Evolutionary conservation across 2,329 filamentous ascomycete species (phyloP).

Genomic region (Polytolypa hystricis): DNA sequence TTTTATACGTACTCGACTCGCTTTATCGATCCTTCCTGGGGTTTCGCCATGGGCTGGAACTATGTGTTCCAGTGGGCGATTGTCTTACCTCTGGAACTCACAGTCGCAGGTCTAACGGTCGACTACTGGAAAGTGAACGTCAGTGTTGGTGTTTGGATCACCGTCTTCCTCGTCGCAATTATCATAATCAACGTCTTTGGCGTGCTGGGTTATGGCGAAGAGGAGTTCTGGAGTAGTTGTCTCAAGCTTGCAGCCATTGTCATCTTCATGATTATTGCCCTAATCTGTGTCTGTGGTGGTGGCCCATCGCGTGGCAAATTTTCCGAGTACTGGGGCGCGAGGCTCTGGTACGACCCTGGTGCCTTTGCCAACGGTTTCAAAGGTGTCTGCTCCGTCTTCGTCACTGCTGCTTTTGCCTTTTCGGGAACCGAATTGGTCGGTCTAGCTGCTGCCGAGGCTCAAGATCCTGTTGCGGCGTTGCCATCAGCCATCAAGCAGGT

Average conservation of each 20-base stretch:
- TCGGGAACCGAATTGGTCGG: conserved; percentile 45
- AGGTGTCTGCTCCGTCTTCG: conserved; percentile 47
- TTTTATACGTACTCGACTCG: conserved; percentile 52
- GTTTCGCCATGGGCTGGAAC: conserved; percentile 36
- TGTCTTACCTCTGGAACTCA: conserved; percentile 69
- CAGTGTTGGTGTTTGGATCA: conserved; percentile 41
- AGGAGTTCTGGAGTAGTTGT: conserved; percentile 69
- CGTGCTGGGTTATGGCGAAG: conserved; percentile 73
- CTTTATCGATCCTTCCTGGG: conserved; percentile 50
- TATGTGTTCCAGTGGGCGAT: conserved; percentile 79
- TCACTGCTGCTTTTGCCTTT: conserved; percentile 47
- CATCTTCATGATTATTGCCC: conserved; percentile 75
- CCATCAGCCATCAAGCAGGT: conserved; percentile 40
- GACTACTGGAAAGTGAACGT: conserved; percentile 51
- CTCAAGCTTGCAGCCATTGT: conserved; percentile 73
- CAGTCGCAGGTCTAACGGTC: conserved; percentile 68
- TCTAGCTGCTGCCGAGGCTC: conserved; percentile 42
- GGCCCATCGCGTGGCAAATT: conserved; percentile 26
- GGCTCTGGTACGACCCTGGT: conserved; percentile 34
- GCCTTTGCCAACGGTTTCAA: conserved; percentile 39
- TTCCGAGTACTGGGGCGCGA: conserved; percentile 19
- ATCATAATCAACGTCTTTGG: conserved; percentile 70
- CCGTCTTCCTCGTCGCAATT: conserved; percentile 62
- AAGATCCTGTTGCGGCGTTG: conserved; percentile 40
- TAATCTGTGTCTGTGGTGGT: conserved; percentile 46